Conservation (phyloP, 371 early-diverging fungal species). For the Saksenaea oblongispora region DNA sequence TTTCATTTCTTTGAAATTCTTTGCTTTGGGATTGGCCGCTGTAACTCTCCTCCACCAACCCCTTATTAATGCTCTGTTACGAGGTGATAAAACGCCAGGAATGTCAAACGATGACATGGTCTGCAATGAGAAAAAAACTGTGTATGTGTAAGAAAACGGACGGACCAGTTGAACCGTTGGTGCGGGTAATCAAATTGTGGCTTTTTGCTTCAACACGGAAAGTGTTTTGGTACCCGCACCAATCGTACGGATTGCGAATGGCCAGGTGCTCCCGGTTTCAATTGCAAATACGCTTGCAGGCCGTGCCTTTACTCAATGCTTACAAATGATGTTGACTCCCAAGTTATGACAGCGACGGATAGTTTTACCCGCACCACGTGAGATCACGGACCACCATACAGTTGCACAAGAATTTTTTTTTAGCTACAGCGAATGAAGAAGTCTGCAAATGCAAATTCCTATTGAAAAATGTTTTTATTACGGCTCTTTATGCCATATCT, state of each 20-base stretch:
- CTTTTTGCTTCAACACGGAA: background rate
- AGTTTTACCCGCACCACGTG: too few relatives aligned
- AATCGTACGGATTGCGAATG: background rate
- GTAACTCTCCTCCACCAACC: constrained; percentile 42
- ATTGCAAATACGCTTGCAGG: too few relatives aligned
- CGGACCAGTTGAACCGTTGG: background rate
- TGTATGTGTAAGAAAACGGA: background rate
- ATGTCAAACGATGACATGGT: constrained; percentile 16
- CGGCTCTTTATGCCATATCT: too few relatives aligned
- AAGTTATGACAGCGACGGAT: too few relatives aligned
- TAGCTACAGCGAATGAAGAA: too few relatives aligned
- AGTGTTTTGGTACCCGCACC: background rate
- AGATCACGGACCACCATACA: too few relatives aligned
- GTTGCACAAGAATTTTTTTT: too few relatives aligned
- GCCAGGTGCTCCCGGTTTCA: too few relatives aligned
- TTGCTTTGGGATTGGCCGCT: constrained; percentile 30
- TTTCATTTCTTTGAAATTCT: constrained; percentile 33
- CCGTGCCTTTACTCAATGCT: too few relatives aligned
- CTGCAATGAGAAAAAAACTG: background rate
- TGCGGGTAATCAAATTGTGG: background rate
- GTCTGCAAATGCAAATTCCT: too few relatives aligned
- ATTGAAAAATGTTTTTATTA: too few relatives aligned
- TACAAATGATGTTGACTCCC: too few relatives aligned
- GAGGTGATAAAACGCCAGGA: constrained; percentile 14
- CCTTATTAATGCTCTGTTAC: constrained; percentile 15